phyloP scores from a whole-genome alignment of 768 basidiomycete genomes.

The Infundibulicybe gibba region DNA sequence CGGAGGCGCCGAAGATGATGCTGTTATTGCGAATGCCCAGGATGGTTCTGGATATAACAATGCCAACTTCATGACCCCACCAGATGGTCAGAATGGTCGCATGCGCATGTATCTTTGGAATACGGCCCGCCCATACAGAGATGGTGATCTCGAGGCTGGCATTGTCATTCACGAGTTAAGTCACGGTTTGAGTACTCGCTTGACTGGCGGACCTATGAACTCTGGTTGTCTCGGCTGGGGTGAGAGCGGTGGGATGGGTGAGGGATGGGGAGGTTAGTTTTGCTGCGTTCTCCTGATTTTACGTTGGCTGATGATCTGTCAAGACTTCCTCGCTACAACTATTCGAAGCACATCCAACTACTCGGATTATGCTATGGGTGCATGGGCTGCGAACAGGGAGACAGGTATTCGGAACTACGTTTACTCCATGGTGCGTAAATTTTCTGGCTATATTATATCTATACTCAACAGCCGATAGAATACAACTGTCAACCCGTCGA shows the following conservation, averaged over 20 bases:
- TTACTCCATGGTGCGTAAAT: conserved; percentile 62
- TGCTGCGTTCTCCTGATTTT: not conserved
- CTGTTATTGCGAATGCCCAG: conserved; percentile 92
- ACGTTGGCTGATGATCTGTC: not conserved
- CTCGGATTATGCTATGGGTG: conserved; percentile 86
- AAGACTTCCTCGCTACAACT: conserved; percentile 82
- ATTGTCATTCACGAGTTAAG: conserved; percentile 91
- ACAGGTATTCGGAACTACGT: conserved; percentile 83
- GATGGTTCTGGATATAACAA: conserved; percentile 94
- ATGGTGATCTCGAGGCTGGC: conserved; percentile 94
- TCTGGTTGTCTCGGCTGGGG: conserved; percentile 96
- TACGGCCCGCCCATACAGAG: conserved; percentile 83
- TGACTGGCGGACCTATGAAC: conserved; percentile 92
- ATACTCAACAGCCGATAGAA: conserved; percentile 30
- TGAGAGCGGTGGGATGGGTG: conserved; percentile 96
- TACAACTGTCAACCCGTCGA: conserved; percentile 77
- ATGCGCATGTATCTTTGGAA: conserved; percentile 99
- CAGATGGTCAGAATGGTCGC: conserved; percentile 81
- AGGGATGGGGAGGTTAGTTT: conserved; percentile 82
- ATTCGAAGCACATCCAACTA: conserved; percentile 75
- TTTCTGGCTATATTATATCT: not conserved
- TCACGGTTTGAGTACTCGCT: conserved; percentile 90
- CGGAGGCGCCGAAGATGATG: conserved; percentile 85
- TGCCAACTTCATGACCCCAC: conserved; percentile 87
- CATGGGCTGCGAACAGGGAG: conserved; percentile 84